These are phyloP conservation scores for Aureobasidium sp. DNA, from an alignment of 2,329 filamentous ascomycete genomes.

Conservation along the genomic window DNA sequence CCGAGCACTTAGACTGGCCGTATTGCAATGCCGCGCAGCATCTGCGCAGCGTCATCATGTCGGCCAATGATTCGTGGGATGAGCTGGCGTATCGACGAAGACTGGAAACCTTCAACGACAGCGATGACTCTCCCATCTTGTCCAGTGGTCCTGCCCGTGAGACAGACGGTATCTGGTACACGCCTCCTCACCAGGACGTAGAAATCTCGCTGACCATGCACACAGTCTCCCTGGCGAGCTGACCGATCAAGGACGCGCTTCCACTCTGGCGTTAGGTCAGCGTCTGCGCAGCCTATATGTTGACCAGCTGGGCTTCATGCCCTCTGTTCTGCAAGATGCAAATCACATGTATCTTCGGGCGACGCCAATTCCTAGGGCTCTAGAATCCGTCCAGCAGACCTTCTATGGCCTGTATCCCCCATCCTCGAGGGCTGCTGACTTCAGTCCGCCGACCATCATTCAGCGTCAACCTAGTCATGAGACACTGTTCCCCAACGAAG, in stretches of 20 bases:
- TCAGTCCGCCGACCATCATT: constrained; percentile 40
- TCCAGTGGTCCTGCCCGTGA: constrained; percentile 61
- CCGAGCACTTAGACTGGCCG: constrained; percentile 59
- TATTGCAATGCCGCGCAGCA: constrained; percentile 76
- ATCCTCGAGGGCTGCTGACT: constrained; percentile 34
- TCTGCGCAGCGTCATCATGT: constrained; percentile 56
- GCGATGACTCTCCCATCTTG: constrained; percentile 51
- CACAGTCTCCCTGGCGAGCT: constrained; percentile 41
- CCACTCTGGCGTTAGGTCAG: constrained; percentile 42
- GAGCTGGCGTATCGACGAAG: constrained; percentile 59
- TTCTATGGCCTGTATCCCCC: constrained; percentile 45
- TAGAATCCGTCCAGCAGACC: constrained; percentile 46
- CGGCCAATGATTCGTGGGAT: constrained; percentile 51
- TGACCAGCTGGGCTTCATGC: constrained; percentile 44
- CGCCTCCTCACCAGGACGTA: no score
- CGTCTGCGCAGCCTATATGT: constrained; percentile 45
- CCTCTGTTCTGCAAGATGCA: constrained; percentile 34
- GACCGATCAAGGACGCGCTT: constrained; percentile 44
- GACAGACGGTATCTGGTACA: constrained; percentile 74
- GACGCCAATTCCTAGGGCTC: constrained; percentile 44
- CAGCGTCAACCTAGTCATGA: constrained; percentile 41
- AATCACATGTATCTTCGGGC: constrained; percentile 41
- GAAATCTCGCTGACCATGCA: background rate
- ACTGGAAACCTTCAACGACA: constrained; percentile 69
- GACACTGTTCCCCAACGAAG: constrained; percentile 46